These are phyloP conservation scores for Venturia oleaginea DNA, from an alignment of 2,329 filamentous ascomycete genomes.

Conservation along the genomic window DNA sequence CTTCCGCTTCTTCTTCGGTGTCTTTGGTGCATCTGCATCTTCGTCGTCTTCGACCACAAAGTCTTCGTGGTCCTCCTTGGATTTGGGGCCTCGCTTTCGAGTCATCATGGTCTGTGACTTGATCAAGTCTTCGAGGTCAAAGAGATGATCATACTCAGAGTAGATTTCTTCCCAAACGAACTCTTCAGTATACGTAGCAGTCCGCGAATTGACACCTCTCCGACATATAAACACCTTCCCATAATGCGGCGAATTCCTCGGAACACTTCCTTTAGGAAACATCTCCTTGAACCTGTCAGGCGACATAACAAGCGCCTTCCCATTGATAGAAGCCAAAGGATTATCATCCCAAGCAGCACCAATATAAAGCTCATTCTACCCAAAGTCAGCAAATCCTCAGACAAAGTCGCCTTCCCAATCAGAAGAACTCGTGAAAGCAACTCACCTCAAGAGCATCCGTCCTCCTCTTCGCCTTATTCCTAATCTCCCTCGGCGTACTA, in stretches of 20 bases:
- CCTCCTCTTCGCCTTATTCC: conserved; percentile 73
- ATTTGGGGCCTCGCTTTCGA: conserved; percentile 38
- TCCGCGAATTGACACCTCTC: conserved; percentile 79
- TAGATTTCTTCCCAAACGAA: conserved; percentile 88
- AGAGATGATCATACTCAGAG: conserved; percentile 56
- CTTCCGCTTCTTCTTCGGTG: conserved; percentile 41
- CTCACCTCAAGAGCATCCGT: conserved; percentile 63
- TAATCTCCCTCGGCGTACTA: conserved; percentile 79
- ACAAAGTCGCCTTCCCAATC: neutral
- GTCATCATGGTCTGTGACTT: conserved; percentile 64
- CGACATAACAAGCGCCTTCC: conserved; percentile 75
- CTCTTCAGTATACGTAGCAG: conserved; percentile 83
- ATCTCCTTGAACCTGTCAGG: conserved; percentile 54
- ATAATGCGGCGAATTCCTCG: conserved; percentile 61
- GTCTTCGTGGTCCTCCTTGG: conserved; percentile 33
- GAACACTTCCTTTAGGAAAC: conserved; percentile 68
- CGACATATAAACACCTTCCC: conserved; percentile 87
- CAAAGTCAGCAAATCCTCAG: conserved; percentile 17
- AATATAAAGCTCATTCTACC: conserved; percentile 81
- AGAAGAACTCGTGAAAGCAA: conserved; percentile 5
- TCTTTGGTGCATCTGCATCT: conserved; percentile 33
- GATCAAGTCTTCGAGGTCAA: conserved; percentile 56
- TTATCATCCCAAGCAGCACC: conserved; percentile 83
- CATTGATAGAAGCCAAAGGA: conserved; percentile 79
- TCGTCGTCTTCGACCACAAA: conserved; percentile 33